These are phyloP conservation scores for Chaetomiaceae sp. DNA, from an alignment of 2,329 filamentous ascomycete genomes.

Conservation along the genomic window DNA sequence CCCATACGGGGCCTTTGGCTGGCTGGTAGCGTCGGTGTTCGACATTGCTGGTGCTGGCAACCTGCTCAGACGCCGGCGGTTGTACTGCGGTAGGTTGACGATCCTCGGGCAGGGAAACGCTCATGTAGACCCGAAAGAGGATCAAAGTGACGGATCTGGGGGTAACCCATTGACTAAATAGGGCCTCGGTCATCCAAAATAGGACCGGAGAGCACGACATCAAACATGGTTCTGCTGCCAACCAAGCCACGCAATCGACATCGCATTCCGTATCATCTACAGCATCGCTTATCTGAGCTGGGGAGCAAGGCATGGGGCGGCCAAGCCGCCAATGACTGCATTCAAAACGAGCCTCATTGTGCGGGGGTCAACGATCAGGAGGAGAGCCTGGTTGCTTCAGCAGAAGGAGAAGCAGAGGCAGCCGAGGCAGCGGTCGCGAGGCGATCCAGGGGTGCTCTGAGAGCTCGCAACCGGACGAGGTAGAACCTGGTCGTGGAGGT, in stretches of 20 bases:
- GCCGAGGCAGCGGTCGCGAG: background rate
- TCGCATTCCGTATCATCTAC: background rate
- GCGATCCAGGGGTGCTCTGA: constrained; percentile 1
- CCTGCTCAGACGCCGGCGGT: background rate
- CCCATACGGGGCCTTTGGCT: constrained; percentile 3
- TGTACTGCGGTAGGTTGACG: background rate
- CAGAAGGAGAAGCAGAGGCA: background rate
- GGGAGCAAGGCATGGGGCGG: background rate
- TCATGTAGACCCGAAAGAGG: too few species aligned
- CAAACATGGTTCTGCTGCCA: background rate
- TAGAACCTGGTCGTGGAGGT: background rate
- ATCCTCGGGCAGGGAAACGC: background rate
- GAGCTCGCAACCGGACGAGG: background rate
- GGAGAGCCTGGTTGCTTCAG: background rate
- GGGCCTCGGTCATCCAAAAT: background rate
- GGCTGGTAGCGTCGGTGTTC: constrained; percentile 17
- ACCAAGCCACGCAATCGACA: background rate
- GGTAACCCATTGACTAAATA: background rate
- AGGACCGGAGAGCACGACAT: background rate
- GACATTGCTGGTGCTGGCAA: constrained; percentile 9
- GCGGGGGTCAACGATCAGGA: background rate
- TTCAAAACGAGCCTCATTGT: background rate
- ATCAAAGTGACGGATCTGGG: background rate
- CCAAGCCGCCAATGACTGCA: background rate
- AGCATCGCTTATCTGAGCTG: constrained; percentile 2